phyloP scores from a whole-genome alignment of 2,329 filamentous ascomycete species.

The Cladophialophora bantiana region DNA sequence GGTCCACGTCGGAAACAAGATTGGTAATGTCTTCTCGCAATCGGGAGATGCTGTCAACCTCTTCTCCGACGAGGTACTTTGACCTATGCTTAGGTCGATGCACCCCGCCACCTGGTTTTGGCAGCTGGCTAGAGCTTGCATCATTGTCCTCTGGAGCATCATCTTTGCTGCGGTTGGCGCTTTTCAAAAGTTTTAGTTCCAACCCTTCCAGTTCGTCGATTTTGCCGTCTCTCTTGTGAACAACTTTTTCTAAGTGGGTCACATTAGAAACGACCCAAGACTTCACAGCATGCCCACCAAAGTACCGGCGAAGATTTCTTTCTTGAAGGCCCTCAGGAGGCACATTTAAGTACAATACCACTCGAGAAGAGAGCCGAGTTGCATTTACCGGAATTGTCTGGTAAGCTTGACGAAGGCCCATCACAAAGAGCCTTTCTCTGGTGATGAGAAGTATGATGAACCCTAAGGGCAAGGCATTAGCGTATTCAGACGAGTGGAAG shows the following conservation, averaged over 20 bases:
- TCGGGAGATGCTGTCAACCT: slow-evolving; percentile 60
- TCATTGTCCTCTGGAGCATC: slow-evolving; percentile 13
- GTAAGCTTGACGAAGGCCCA: slow-evolving; percentile 90
- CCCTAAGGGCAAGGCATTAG: slow-evolving; percentile 9
- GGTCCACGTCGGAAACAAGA: slow-evolving; percentile 73
- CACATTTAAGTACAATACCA: slow-evolving; percentile 85
- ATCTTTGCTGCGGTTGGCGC: slow-evolving; percentile 62
- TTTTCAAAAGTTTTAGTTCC: slow-evolving; percentile 85
- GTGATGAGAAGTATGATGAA: slow-evolving; percentile 89
- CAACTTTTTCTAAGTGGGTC: slow-evolving; percentile 77
- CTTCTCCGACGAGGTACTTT: slow-evolving; percentile 69
- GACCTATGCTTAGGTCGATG: slow-evolving; percentile 73
- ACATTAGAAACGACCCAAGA: slow-evolving; percentile 84
- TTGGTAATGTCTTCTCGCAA: slow-evolving; percentile 75
- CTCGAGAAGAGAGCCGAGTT: slow-evolving; percentile 83
- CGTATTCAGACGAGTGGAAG: no score
- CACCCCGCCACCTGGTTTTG: background rate
- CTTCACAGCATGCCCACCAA: slow-evolving; percentile 75
- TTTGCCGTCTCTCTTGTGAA: slow-evolving; percentile 78
- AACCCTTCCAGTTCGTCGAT: slow-evolving; percentile 81
- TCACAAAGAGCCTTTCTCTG: slow-evolving; percentile 86
- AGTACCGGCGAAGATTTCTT: slow-evolving; percentile 75
- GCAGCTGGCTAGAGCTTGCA: background rate
- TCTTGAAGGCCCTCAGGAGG: slow-evolving; percentile 79
- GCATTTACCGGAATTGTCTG: slow-evolving; percentile 83